These are phyloP conservation scores for Verticillium albo-atrum DNA, from an alignment of 2,329 filamentous ascomycete species.

Conservation along the genomic window DNA sequence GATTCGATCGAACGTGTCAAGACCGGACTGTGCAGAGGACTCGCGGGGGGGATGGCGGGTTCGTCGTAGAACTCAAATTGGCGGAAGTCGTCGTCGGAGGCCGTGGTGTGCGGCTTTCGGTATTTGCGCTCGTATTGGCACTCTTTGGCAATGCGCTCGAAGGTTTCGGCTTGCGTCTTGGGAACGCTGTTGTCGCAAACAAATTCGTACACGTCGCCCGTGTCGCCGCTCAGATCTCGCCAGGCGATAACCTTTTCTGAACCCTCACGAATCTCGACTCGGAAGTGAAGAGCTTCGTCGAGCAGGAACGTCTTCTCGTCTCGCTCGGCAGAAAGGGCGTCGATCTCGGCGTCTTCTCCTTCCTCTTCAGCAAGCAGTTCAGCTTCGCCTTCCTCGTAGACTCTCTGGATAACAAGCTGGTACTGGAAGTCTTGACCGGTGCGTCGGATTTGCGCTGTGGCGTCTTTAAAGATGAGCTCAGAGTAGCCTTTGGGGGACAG, in stretches of 20 bases:
- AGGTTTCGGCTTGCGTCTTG: constrained; percentile 68
- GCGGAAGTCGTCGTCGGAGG: constrained; percentile 73
- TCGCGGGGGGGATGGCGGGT: constrained; percentile 60
- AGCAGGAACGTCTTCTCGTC: constrained; percentile 97
- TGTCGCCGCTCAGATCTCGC: constrained; percentile 90
- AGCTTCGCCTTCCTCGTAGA: constrained; percentile 96
- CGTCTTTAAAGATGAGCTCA: constrained; percentile 98
- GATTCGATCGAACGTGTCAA: constrained; percentile 52
- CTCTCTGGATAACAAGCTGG: constrained; percentile 91
- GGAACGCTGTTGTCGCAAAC: constrained; percentile 77
- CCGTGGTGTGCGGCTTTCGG: constrained; percentile 71
- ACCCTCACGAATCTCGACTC: constrained; percentile 73
- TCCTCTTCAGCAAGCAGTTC: constrained; percentile 88
- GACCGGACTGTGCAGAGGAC: constrained; percentile 55
- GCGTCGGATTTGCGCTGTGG: constrained; percentile 82
- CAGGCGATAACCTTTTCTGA: constrained; percentile 88
- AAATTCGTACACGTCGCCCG: constrained; percentile 95
- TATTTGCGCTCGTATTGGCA: constrained; percentile 99
- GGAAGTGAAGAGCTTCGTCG: constrained; percentile 86
- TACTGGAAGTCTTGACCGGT: constrained; percentile 96
- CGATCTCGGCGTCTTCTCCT: constrained; percentile 72
- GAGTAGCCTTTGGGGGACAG: constrained; percentile 96
- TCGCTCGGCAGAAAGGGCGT: constrained; percentile 71
- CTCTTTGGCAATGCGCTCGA: constrained; percentile 78
- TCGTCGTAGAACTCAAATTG: constrained; percentile 75